phyloP scores from a whole-genome alignment of 2,329 filamentous ascomycete species.

The Metarhizium guizhouense region DNA sequence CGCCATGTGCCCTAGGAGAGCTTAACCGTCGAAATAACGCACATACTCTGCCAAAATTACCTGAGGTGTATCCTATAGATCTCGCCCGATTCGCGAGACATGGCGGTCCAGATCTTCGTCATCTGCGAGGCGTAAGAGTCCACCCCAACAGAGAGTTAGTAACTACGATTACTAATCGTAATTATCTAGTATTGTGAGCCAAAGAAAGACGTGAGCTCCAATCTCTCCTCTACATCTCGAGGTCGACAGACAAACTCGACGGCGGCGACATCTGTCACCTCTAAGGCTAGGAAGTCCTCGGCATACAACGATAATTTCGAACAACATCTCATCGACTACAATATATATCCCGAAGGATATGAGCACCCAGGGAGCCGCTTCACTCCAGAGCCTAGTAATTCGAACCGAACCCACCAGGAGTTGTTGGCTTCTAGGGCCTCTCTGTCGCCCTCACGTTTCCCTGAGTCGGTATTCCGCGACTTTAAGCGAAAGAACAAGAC shows the following conservation, averaged over 20 bases:
- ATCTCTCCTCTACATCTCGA: not conserved
- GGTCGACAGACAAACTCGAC: conserved; percentile 2
- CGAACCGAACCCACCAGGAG: conserved; percentile 8
- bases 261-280: conserved; percentile 1
- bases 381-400: conserved; percentile 9
- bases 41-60: not conserved
- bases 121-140: not conserved
- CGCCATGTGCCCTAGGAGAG: not conserved
- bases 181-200: not conserved
- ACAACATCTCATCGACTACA: conserved; percentile 8
- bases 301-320: conserved; percentile 11
- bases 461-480: conserved; percentile 18
- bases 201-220: not conserved
- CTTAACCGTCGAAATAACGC: not conserved
- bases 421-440: conserved; percentile 14
- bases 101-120: not conserved
- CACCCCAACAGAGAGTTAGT: not conserved
- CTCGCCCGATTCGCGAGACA: not conserved
- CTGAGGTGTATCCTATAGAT: not conserved
- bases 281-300: conserved; percentile 8
- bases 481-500: conserved; percentile 19
- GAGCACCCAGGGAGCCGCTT: conserved; percentile 6
- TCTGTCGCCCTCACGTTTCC: conserved; percentile 26
- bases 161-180: not conserved
- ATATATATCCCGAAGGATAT: conserved; percentile 7